Evolutionary conservation across 257 asterid genomes (phyloP).

Genomic region (Gentiana macrophylla): DNA sequence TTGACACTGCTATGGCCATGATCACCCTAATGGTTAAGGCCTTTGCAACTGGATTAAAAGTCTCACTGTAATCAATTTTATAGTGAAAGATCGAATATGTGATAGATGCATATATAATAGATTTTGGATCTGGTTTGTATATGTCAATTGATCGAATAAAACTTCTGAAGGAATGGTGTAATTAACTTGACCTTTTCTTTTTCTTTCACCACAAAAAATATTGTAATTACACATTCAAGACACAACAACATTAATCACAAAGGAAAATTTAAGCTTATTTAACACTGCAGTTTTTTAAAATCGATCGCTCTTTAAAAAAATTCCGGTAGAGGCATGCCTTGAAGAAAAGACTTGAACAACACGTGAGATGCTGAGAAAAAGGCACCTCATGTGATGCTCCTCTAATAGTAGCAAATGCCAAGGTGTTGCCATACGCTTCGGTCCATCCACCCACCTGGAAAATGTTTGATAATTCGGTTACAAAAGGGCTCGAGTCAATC

Average conservation of each 20-base stretch:
- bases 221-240: neutral
- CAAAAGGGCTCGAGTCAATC: no score
- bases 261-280: neutral
- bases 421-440: slow-evolving; percentile 44
- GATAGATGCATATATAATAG: no score
- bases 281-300: neutral
- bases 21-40: no score
- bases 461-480: neutral
- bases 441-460: slow-evolving; percentile 76
- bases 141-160: no score
- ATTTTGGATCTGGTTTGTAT: no score
- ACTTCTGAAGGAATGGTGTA: no score
- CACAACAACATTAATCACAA: slow-evolving; percentile 1
- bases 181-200: no score
- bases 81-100: no score
- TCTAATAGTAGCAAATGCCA: slow-evolving; percentile 65
- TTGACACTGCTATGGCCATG: no score
- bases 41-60: no score
- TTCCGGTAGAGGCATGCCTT: slow-evolving; percentile 47
- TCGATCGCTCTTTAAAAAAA: slow-evolving; percentile 12
- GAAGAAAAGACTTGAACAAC: slow-evolving; percentile 50
- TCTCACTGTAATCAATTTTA: no score
- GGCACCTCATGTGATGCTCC: slow-evolving; percentile 82
- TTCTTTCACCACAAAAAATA: neutral
- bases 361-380: slow-evolving; percentile 64